Conservation (phyloP, 768 basidiomycete species). For the Scleroderma bovista region DNA sequence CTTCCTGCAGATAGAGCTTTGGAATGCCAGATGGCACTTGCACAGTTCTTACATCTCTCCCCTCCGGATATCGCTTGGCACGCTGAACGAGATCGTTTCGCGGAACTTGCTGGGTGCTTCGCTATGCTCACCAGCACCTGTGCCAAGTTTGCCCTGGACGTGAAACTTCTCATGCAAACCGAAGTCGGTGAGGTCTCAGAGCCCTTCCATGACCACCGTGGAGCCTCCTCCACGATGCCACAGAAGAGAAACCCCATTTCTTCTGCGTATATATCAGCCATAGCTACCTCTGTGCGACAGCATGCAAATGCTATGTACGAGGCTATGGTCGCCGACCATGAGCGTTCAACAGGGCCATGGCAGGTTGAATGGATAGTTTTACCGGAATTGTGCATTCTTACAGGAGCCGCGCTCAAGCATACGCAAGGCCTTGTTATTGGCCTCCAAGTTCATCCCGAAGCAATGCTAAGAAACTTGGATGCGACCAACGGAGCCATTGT, state of each 20-base stretch:
- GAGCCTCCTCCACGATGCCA: conserved; percentile 46
- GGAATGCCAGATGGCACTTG: conserved; percentile 19
- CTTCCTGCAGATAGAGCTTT: conserved; percentile 32
- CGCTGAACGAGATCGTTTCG: conserved; percentile 41
- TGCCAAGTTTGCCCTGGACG: conserved; percentile 40
- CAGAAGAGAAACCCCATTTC: conserved; percentile 47
- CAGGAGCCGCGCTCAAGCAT: conserved; percentile 35
- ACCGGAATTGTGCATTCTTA: conserved; percentile 40
- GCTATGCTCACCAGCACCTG: conserved; percentile 41
- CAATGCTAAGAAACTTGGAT: conserved; percentile 36
- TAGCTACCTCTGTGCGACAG: conserved; percentile 37
- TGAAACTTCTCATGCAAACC: conserved; percentile 44
- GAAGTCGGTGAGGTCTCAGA: conserved; percentile 43
- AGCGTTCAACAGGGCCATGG: conserved; percentile 45
- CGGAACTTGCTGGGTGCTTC: conserved; percentile 40
- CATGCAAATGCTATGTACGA: conserved; percentile 37
- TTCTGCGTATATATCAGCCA: conserved; percentile 40
- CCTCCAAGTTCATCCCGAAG: conserved; percentile 35
- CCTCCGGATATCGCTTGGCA: conserved; percentile 30
- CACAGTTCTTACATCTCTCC: conserved; percentile 13
- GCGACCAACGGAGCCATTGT: conserved; percentile 37
- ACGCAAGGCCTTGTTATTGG: conserved; percentile 33
- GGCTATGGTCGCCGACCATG: conserved; percentile 45
- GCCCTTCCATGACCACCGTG: conserved; percentile 38
- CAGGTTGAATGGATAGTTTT: conserved; percentile 47